Base-by-base conservation (phyloP, 2,329 filamentous ascomycete species). In the Calonectria pseudoreteaudii region DNA sequence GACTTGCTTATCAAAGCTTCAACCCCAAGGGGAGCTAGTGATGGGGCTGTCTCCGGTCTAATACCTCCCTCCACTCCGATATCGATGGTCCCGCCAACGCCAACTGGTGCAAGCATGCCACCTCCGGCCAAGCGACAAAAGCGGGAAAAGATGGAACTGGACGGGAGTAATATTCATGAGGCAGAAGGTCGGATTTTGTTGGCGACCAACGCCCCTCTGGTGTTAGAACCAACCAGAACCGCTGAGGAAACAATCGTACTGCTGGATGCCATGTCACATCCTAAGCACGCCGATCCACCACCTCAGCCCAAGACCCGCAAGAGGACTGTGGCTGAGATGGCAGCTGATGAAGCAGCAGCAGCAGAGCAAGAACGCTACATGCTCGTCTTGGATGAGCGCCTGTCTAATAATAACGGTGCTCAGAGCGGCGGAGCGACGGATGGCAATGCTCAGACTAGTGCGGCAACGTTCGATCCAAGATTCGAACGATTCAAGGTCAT, bases 401-500 rank as follows among this genome's bases (percentile, higher is more conserved):
- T 95, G 73, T 88, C 93, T 1, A 90, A 88, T 50, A 87, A 88
- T 18, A 88, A 90, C 5, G 87, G 89, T 50, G 90, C 89, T 10
- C 90, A 91, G 73, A 88, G 90, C 71, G 89, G 89, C 3, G 85
- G 88, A 16, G 89, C 90, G 41, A 85, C 91, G n/a, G 93, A 94
- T 73, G 91, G 90, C 26, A 95, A 98, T 81, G 93, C 92, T 11
- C 92, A 94, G 75, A 91, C 92, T 47, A 93, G 91, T 26, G 90
- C 90, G 8, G 89, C 92, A n/a, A 90, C 93, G 4, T 97, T 97
- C 79, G 95, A 97, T 82, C 93, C 94, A 44, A 91, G 93, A 34
- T 98, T 98, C 82, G 95, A 97, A 78, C 92, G 94, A 47, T 98
- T 98, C 85, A 98, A 98, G 86, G 92, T 95, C 1, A 91, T 99